Base-by-base conservation (phyloP, 768 basidiomycete genomes). In the Suillus cothurnatus region DNA sequence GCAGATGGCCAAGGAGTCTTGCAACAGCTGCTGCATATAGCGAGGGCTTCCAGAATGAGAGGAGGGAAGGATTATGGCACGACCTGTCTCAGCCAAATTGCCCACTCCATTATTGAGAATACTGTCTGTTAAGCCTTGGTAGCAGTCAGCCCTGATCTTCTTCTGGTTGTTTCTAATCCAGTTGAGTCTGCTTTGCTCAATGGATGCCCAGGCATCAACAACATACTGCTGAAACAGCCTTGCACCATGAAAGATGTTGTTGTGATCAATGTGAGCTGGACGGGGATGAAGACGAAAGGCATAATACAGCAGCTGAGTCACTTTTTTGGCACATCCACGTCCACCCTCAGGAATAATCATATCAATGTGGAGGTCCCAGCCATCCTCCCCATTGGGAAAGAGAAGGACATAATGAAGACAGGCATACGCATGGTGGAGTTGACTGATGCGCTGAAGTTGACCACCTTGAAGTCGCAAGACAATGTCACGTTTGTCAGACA, bases 1-100 rank as follows among this genome's bases (percentile, higher is more conserved):
- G 15, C 75, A 78, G n/a, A 88, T 73, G 0, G 85, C 83, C 74
- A 86, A 74, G 0, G 82, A 70, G 66, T 86, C 84, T 38, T 85
- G 82, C 45, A 77, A 81, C 0, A 71, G 69, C 59, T 83, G 79
- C 0, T 74, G 68, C 82, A 86, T 85, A 36, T 83, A 66, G 0
- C 76, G 65, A 23, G 82, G 69, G 6, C 84, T 73, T 11, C 81
- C 81, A 28, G 68, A 72, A 67, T 81, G 79, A 0, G 80, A 78
- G 1, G 82, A 82, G 0, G 83, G 82, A 15, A 85, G 73, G 34
- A 82, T 73, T 26, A 78, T 50, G 1, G 74, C 64, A 45, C 67
- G 62, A 0, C 83, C 82, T 60, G 80, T 56, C 0, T 78, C 64
- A 34, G 61, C 49, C 8, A 79, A 58, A 28, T 81, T 62, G n/a